Conservation (phyloP, 1,284 basidiomycete species). For the Melampsora larici-populina region DNA sequence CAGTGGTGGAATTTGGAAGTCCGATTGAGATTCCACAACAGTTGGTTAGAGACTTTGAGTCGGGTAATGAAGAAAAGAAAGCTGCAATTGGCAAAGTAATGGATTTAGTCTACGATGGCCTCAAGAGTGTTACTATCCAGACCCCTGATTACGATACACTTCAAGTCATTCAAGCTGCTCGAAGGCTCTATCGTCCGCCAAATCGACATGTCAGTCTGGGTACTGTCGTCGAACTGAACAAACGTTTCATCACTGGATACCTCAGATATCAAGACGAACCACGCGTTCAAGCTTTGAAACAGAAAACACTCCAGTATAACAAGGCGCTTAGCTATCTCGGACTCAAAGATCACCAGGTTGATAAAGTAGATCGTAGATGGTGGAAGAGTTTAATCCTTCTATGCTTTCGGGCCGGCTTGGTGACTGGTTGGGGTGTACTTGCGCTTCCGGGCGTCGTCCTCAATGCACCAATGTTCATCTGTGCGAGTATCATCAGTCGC, state of each 20-base stretch:
- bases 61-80: slow-evolving; percentile 82
- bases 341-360: slow-evolving; percentile 96
- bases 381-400: slow-evolving; percentile 87
- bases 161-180: slow-evolving; percentile 88
- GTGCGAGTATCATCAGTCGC: slow-evolving; percentile 81
- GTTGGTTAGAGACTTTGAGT: slow-evolving; percentile 81
- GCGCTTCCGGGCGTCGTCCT: slow-evolving; percentile 91
- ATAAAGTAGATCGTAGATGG: slow-evolving; percentile 64
- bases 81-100: slow-evolving; percentile 86
- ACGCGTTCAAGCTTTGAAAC: slow-evolving; percentile 74
- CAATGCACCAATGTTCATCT: slow-evolving; percentile 90
- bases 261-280: slow-evolving; percentile 90
- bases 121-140: slow-evolving; percentile 93
- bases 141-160: slow-evolving; percentile 97
- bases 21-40: slow-evolving; percentile 84
- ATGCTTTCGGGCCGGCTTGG: slow-evolving; percentile 74
- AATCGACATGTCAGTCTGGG: slow-evolving; percentile 90
- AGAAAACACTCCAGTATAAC: slow-evolving; percentile 89
- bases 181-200: slow-evolving; percentile 89
- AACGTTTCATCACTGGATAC: slow-evolving; percentile 91
- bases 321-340: slow-evolving; percentile 84
- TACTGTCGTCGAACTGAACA: slow-evolving; percentile 94
- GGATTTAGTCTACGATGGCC: slow-evolving; percentile 87
- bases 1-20: slow-evolving; percentile 92
- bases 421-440: slow-evolving; percentile 78